Conservation (phyloP, 176 grass and related monocot species). For the Raddia distichophylla region DNA sequence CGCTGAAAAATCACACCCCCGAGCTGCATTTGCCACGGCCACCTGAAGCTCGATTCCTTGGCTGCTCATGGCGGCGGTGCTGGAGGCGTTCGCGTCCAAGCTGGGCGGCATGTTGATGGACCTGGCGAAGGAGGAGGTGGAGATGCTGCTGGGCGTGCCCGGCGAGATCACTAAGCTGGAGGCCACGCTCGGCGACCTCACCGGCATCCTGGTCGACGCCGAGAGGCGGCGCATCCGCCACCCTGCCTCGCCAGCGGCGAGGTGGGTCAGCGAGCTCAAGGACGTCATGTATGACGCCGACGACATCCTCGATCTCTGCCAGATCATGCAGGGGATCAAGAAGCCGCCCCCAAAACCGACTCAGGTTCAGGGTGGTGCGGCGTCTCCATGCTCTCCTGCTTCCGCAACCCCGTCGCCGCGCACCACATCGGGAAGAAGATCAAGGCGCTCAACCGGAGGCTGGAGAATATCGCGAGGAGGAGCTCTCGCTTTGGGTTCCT, state of each 20-base stretch:
- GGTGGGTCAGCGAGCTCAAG: not conserved
- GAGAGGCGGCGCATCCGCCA: conserved; percentile 21
- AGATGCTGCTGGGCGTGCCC: not conserved
- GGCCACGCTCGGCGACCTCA: not conserved
- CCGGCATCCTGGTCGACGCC: not conserved
- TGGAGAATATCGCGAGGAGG: too few species aligned
- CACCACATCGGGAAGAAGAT: too few species aligned
- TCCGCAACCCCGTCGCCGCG: too few species aligned
- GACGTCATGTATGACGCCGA: conserved; percentile 48
- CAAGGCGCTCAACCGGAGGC: too few species aligned
- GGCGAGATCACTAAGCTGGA: conserved; percentile 46
- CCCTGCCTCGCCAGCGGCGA: not conserved
- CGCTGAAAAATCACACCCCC: too few species aligned
- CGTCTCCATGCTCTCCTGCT: too few species aligned
- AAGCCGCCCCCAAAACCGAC: too few species aligned
- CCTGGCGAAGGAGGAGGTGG: too few species aligned
- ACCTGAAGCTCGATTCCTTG: not conserved
- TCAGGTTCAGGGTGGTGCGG: too few species aligned
- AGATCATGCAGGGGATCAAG: not conserved
- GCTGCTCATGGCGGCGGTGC: conserved; percentile 31
- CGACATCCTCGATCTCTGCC: conserved; percentile 49
- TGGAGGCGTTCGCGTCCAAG: conserved; percentile 32
- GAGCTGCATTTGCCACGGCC: too few species aligned
- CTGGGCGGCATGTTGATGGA: not conserved
- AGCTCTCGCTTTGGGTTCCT: too few species aligned